Base-by-base conservation (phyloP, 306 rosid species). In the Begonia peltatifolia region DNA sequence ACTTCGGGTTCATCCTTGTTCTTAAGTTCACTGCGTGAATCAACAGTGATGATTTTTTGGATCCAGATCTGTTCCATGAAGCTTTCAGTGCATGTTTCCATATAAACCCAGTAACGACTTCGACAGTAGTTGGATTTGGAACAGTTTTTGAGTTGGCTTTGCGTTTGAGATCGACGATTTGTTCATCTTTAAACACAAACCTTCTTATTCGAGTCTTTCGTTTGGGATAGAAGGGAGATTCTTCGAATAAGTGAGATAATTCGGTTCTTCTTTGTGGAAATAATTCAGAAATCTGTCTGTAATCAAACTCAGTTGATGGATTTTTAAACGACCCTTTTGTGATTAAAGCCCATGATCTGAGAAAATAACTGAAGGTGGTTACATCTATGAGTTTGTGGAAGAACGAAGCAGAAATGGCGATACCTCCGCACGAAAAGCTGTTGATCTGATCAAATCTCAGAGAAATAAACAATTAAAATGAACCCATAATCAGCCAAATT, bases 41-140 rank as follows among this genome's bases (percentile, higher is more conserved):
- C 25, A 58, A 10, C 2, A 51, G 9, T 1, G 62, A 58, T 47
- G 12, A 10, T 6, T 6, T 53, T 16, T 12, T 36, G 4, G 55
- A 49, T 7, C 41, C 42, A 0, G 38, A 16, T 41, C 14, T 59
- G 0, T 3, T 0, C 13, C 3, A 30, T 11, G 63, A 46, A 0
- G 62, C 62, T 38, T 13, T 51, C 36, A 57, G 42, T 14, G 55
- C 49, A 55, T 47, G 42, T 60, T 58, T 63, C 65, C 69, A 63
- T 12, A 69, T 50, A 25, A 57, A 61, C 11, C 43, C 65, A 6
- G 74, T 48, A 2, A 69, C 57, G 10, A 38, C 56, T n/a, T 63
- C 65, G 5, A 69, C 74, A 12, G 43, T 5, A 0, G 74, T 57
- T 5, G 74, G 65, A 18, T 41, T 48, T 5, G 10, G 52, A 4